Base-by-base conservation (phyloP, 108 stramenopile genomes). In the Skeletonema costatum region DNA sequence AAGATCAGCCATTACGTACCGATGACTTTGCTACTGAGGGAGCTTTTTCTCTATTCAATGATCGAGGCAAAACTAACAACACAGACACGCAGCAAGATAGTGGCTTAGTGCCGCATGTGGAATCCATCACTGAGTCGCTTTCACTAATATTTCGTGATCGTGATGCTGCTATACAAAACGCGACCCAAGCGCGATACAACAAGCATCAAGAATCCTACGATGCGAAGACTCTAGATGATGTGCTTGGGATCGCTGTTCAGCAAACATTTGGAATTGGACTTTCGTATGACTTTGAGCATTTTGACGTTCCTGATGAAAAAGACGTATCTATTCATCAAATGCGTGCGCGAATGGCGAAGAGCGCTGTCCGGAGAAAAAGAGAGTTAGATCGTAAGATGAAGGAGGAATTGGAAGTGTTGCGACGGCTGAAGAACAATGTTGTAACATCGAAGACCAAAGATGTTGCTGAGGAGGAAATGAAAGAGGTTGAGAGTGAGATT, bases 171-270 rank as follows among this genome's bases (percentile, higher is more conserved):
- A 71, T 80, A 25, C 30, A 21, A 21, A 81, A 84, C 56, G 80
- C 79, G 10, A 81, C 80, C 16, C 50, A 62, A 48, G 66, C 71
- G 21, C 74, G 75, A 17, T 72, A 31, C 16, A 60, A 31, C 60
- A 84, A 84, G 50, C 75, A 86, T 51, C 66, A 82, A 68, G 69
- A 79, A 42, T 82, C 77, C 10, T 86, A 71, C 60, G 63, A 78
- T 58, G 53, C 56, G 30, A 86, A 86, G 41, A 68, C 71, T 17
- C 38, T 78, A 2, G 71, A 88, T 32, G 95, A 96, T 83, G 89
- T 93, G 31, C 73, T 96, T 38, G 95, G 95, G 17, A 86, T 92
- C 4, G 95, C 95, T 16, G 77, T 96, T 38, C 81, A 91, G 36
- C 81, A 87, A 71, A 87, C 87, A 0, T 87, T 96, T 74, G 92